These are phyloP conservation scores for Karstenula rhodostoma DNA, from an alignment of 2,329 filamentous ascomycete genomes.

Conservation along the genomic window DNA sequence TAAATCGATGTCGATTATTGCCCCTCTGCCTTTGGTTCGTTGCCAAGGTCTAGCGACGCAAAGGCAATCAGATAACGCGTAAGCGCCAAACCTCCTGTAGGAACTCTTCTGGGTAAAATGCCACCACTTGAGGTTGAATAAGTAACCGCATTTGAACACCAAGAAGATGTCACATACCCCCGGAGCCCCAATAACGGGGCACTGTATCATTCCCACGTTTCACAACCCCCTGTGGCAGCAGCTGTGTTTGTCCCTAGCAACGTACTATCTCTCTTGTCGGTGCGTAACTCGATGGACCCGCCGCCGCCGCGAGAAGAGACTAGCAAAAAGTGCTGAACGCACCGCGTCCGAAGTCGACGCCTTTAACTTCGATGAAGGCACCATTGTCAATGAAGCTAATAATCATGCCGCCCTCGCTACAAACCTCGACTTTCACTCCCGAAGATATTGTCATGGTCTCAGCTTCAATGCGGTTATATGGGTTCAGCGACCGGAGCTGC, in stretches of 20 bases:
- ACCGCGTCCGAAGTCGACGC: constrained; percentile 24
- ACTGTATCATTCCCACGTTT: too few relatives aligned
- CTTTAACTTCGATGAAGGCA: constrained; percentile 28
- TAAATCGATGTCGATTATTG: neutral
- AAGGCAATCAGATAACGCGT: neutral
- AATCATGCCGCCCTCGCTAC: constrained; percentile 26
- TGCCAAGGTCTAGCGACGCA: neutral
- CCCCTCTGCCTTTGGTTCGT: neutral
- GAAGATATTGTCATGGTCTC: constrained; percentile 24
- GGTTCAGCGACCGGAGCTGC: constrained; percentile 26
- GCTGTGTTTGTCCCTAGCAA: too few relatives aligned
- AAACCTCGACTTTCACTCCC: constrained; percentile 23
- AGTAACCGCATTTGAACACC: too few relatives aligned
- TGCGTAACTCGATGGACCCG: too few relatives aligned
- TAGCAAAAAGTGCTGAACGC: neutral
- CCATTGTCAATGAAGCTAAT: constrained; percentile 24
- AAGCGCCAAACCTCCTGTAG: neutral
- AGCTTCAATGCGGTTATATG: constrained; percentile 23
- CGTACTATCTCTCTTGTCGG: too few relatives aligned
- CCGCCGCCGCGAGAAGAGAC: too few relatives aligned
- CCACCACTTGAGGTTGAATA: too few relatives aligned
- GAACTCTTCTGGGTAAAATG: too few relatives aligned
- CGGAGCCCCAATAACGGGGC: too few relatives aligned
- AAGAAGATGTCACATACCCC: too few relatives aligned
- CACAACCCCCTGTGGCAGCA: too few relatives aligned